phyloP scores from a whole-genome alignment of 805 yeast species.

The Ogataea nitratoaversa region DNA sequence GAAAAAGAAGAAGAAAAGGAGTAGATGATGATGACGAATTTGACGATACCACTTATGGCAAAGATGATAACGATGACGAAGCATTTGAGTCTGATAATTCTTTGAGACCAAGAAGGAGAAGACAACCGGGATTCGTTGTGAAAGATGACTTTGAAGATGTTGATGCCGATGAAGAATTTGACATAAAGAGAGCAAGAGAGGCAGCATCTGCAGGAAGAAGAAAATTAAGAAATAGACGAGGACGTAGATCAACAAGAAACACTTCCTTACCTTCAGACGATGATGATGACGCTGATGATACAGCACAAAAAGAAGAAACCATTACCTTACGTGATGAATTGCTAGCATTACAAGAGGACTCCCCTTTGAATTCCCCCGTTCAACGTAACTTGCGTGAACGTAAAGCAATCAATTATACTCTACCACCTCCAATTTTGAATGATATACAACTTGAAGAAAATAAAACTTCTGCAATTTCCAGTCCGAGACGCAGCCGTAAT shows the following conservation, averaged over 20 bases:
- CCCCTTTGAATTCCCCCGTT: constrained; percentile 48
- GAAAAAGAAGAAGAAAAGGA: constrained; percentile 10
- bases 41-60: constrained; percentile 20
- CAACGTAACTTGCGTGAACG: constrained; percentile 58
- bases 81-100: constrained; percentile 19
- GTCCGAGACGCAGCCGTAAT: constrained; percentile 29
- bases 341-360: constrained; percentile 53
- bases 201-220: constrained; percentile 7
- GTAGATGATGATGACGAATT: constrained; percentile 28
- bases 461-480: constrained; percentile 14
- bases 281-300: constrained; percentile 9
- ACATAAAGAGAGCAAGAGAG: constrained; percentile 2
- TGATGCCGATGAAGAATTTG: constrained; percentile 19
- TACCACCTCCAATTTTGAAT: constrained; percentile 72
- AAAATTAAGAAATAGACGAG: constrained; percentile 6
- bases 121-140: constrained; percentile 21
- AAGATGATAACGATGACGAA: constrained; percentile 20
- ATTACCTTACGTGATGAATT: constrained; percentile 59
- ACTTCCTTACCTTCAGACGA: background rate
- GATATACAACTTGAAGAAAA: constrained; percentile 33
- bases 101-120: constrained; percentile 15
- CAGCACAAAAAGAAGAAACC: constrained; percentile 18
- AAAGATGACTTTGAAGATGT: constrained; percentile 24
- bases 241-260: constrained; percentile 1
- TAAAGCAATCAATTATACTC: constrained; percentile 70